Conservation (phyloP, 768 basidiomycete species). For the Hericium coralloides region DNA sequence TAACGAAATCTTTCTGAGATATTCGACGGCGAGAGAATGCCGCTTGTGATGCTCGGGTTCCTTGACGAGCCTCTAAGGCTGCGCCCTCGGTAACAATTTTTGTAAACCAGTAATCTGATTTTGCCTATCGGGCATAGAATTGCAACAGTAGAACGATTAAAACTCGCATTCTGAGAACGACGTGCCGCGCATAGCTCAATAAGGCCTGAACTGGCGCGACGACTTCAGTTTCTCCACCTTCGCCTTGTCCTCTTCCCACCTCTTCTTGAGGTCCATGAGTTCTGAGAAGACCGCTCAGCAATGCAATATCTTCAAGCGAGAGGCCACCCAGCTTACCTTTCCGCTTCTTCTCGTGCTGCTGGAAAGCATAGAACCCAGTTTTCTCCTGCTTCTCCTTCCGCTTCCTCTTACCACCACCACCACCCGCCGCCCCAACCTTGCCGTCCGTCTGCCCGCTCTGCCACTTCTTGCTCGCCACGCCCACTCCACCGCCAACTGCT, state of each 20-base stretch:
- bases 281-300: constrained; percentile 25
- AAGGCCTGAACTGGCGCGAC: constrained; percentile 79
- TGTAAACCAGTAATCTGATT: no score
- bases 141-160: no score
- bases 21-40: no score
- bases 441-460: constrained; percentile 18
- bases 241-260: constrained; percentile 85
- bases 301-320: constrained; percentile 1
- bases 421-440: constrained; percentile 17
- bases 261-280: constrained; percentile 53
- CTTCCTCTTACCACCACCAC: constrained; percentile 42
- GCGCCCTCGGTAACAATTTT: no score
- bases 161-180: no score
- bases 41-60: no score
- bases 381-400: constrained; percentile 57
- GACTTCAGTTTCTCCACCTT: constrained; percentile 76
- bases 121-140: no score
- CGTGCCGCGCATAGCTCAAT: constrained; percentile 33
- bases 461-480: constrained; percentile 53
- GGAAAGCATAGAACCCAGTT: constrained; percentile 79
- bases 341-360: constrained; percentile 82
- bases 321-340: constrained; percentile 41
- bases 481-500: constrained; percentile 74
- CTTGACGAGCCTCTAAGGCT: no score
- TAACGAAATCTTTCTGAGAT: no score